These are phyloP conservation scores for Neofusicoccum laricinum DNA, from an alignment of 2,329 filamentous ascomycete species.

Conservation along the genomic window DNA sequence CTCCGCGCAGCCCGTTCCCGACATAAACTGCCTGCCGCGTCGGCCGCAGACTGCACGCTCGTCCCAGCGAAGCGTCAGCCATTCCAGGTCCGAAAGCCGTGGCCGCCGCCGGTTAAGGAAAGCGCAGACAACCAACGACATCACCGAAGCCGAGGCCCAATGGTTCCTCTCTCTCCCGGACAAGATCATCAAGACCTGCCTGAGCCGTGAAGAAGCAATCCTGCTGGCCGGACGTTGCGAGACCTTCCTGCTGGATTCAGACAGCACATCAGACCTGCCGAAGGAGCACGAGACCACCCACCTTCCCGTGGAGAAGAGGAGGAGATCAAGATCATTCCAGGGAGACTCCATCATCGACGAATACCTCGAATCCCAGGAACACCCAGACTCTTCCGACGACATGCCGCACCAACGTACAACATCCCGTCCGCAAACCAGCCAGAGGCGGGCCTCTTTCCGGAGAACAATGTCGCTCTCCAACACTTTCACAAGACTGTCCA, in stretches of 20 bases:
- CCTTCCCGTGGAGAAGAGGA: conserved; percentile 3
- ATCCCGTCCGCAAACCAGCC: conserved; percentile 14
- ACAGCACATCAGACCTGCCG: conserved; percentile 17
- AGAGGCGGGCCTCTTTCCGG: conserved; percentile 53
- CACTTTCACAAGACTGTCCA: conserved; percentile 55
- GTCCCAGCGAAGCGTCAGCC: conserved; percentile 8
- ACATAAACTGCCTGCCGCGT: conserved; percentile 15
- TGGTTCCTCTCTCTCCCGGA: conserved; percentile 71
- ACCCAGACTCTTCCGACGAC: not conserved
- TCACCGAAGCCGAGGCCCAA: conserved; percentile 56
- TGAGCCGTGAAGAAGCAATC: conserved; percentile 69
- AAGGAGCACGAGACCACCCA: not conserved
- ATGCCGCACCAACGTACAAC: not conserved
- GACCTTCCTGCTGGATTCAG: conserved; percentile 27
- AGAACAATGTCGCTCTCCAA: conserved; percentile 71
- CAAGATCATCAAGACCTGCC: conserved; percentile 68
- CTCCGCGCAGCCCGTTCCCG: conserved; percentile 24
- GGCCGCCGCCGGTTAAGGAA: conserved; percentile 34
- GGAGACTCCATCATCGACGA: conserved; percentile 1
- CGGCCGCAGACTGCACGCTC: conserved; percentile 10
- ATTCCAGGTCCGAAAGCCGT: conserved; percentile 11
- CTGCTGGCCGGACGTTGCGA: conserved; percentile 56
- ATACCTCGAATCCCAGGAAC: not conserved
- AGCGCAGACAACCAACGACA: conserved; percentile 30
- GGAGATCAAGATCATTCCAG: not conserved